Base-by-base conservation (phyloP, 108 stramenopile genomes). In the Nitzschia sp. region DNA sequence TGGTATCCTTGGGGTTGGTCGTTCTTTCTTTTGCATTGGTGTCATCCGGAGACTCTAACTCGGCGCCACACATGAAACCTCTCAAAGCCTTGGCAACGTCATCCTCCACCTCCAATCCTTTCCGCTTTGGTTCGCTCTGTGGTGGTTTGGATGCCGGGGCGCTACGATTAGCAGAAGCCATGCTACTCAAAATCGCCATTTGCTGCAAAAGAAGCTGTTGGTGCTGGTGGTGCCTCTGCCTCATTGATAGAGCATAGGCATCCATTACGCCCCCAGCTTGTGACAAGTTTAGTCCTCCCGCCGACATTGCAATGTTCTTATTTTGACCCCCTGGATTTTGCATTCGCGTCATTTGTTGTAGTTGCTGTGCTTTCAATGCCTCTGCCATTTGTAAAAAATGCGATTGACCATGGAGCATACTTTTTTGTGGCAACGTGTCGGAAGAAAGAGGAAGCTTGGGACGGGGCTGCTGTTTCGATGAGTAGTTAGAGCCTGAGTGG, bases 101-200 rank as follows among this genome's bases (percentile, higher is more conserved):
- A 54, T 66, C 66, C 6, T 66, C 66, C 31, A 66, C 66, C 19
- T 54, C 36, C 4, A 66, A 63, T 26, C 5, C 26, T 48, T 28
- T 45, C 29, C 27, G 23, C 30, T 56, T 56, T 56, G 55, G 27
- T 29, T 5, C 5, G 19, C 4, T 8, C 9, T n/a, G 8, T 11
- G 13, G 48, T 22, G 48, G 13, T n/a, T n/a, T n/a, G 8, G 48
- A 4, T n/a, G 4, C 4, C 19, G 48, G 48, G 19, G 48, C 21
- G 5, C 16, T 50, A n/a, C n/a, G n/a, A n/a, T n/a, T n/a, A 50
- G 48, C 38, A 9, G 38, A 6, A 9, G 38, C 38, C 38, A 6
- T 9, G 13, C 38, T 41, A 41, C 38, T 13, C 6, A 13, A 6
- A 6, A 6, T 41, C 9, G 38, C 38, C 6, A 41, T 6, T 9